Conservation (phyloP, 2,329 filamentous ascomycete genomes). For the Aspergillus novofumigatus region DNA sequence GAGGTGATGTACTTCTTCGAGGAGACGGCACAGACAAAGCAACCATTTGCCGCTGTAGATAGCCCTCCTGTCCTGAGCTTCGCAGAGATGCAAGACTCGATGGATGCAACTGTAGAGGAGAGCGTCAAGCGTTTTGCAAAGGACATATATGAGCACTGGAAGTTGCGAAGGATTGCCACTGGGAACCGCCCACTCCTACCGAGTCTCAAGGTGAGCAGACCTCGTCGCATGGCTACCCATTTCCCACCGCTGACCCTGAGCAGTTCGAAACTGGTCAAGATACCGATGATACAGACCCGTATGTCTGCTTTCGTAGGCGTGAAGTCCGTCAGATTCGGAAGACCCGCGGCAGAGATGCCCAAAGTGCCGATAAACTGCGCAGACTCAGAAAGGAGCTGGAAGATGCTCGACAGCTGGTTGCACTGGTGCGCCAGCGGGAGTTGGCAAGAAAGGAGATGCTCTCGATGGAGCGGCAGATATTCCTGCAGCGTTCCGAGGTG, state of each 20-base stretch:
- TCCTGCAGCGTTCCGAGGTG: constrained; percentile 74
- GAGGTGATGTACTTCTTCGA: constrained; percentile 94
- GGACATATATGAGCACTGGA: constrained; percentile 88
- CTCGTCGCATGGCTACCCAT: neutral
- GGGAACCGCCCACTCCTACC: constrained; percentile 72
- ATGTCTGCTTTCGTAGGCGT: constrained; percentile 93
- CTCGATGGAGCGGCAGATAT: constrained; percentile 69
- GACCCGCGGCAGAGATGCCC: constrained; percentile 87
- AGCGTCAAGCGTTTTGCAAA: constrained; percentile 61
- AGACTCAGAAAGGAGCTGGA: constrained; percentile 87
- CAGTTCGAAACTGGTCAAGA: constrained; percentile 87
- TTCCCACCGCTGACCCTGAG: constrained; percentile 13
- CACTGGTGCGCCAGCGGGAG: constrained; percentile 75
- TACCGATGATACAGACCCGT: constrained; percentile 92
- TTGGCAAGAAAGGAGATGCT: constrained; percentile 72
- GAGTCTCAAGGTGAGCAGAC: constrained; percentile 60
- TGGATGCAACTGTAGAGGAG: constrained; percentile 55
- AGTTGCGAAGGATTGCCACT: constrained; percentile 59
- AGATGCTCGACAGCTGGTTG: constrained; percentile 75
- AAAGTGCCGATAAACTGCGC: constrained; percentile 91
- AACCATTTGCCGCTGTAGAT: constrained; percentile 86
- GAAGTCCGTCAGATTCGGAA: constrained; percentile 94
- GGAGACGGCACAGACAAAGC: constrained; percentile 74
- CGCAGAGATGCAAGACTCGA: constrained; percentile 69
- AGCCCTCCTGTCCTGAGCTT: constrained; percentile 74